Percentiles rank a stretch among this genome's conserved stretches.
These are phyloP conservation scores for Trichosporon coremiiforme DNA, from an alignment of 1,284 basidiomycete species.

Conservation along the genomic window DNA sequence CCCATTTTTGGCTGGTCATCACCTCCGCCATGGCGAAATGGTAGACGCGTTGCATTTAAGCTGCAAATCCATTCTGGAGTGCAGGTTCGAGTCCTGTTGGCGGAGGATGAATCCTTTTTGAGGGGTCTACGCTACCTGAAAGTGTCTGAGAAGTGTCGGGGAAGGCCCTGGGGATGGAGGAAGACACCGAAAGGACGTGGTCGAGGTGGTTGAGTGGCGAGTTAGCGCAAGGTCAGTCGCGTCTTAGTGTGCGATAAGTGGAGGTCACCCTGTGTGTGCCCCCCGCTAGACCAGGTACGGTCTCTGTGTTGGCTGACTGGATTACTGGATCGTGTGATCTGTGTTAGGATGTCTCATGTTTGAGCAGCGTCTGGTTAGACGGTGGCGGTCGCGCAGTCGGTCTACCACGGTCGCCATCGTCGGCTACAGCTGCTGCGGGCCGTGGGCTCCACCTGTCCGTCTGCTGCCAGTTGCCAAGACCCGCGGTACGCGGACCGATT, in stretches of 20 bases:
- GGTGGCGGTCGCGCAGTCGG: neutral
- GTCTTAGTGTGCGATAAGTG: neutral
- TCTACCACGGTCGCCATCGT: neutral
- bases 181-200: constrained; percentile 13
- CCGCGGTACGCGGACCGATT: neutral
- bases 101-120: constrained; percentile 25
- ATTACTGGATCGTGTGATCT: neutral
- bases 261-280: neutral
- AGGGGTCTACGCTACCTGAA: neutral
- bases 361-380: neutral
- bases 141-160: neutral
- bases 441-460: neutral
- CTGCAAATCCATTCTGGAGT: constrained; percentile 21
- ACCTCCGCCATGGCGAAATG: constrained; percentile 22
- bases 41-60: constrained; percentile 22
- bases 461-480: neutral
- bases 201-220: neutral
- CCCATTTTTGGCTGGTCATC: neutral
- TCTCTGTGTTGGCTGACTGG: neutral
- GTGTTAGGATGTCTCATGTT: neutral
- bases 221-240: constrained; percentile 18
- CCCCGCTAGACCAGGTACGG: neutral
- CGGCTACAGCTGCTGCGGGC: neutral
- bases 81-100: constrained; percentile 27
- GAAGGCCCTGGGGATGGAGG: constrained; percentile 5